Evolutionary conservation across 108 stramenopile genomes (phyloP).

Genomic region (Parietichytrium sp.): DNA sequence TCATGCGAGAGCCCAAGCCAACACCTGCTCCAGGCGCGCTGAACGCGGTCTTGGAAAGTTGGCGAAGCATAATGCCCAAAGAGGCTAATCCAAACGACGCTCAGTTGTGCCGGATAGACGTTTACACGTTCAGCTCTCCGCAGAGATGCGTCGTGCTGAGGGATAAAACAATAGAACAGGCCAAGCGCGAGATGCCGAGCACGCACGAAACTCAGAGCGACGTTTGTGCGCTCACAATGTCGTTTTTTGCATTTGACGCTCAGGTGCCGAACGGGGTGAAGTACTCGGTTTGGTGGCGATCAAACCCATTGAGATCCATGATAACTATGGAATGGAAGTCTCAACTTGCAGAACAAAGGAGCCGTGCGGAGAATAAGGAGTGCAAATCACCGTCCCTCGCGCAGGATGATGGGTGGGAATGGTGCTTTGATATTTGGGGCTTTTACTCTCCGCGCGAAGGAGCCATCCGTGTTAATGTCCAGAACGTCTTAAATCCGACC

Average conservation of each 20-base stretch:
- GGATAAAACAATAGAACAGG: too few species aligned
- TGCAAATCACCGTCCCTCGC: not conserved
- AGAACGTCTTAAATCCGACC: not conserved
- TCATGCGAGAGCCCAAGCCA: not conserved
- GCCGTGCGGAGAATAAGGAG: not conserved
- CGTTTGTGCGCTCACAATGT: not conserved
- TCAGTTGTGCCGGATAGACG: not conserved
- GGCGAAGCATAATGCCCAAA: not conserved
- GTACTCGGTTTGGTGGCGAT: slow-evolving; percentile 12
- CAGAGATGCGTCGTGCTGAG: not conserved
- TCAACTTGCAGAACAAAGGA: too few species aligned
- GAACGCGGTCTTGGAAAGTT: not conserved
- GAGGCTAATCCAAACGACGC: not conserved
- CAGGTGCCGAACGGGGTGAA: not conserved
- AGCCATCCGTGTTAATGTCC: not conserved
- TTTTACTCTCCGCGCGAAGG: slow-evolving; percentile 1
- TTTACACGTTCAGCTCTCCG: not conserved
- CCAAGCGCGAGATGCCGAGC: not conserved
- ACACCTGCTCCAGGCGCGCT: not conserved
- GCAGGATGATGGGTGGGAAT: not conserved
- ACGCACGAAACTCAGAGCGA: not conserved
- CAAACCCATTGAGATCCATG: not conserved
- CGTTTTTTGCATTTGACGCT: not conserved
- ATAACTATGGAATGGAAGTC: slow-evolving; percentile 7
- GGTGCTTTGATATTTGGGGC: not conserved